A percentile compares a stretch with the other conserved stretches of the same genome.
Conservation (phyloP, 2,329 filamentous ascomycete species). For the Metarhizium robertsii region DNA sequence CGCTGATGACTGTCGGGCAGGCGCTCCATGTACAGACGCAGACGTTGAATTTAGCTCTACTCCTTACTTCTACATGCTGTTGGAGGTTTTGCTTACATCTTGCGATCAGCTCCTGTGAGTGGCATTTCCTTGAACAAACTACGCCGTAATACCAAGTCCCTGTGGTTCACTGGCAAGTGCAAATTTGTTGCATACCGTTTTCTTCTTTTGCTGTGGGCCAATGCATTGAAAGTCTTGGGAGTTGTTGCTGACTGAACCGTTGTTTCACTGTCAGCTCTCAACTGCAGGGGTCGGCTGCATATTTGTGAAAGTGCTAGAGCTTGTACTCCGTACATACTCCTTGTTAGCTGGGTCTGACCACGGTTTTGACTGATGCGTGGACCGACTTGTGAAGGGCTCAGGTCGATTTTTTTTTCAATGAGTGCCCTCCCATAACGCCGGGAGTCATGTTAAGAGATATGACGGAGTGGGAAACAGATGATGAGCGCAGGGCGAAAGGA, state of each 20-base stretch:
- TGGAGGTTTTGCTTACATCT: neutral
- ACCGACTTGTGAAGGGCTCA: neutral
- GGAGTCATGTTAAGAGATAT: constrained; percentile 24
- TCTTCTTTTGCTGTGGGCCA: neutral
- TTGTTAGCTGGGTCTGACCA: constrained; percentile 1
- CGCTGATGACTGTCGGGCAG: neutral
- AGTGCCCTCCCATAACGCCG: neutral
- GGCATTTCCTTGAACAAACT: neutral
- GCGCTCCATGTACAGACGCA: too few relatives aligned
- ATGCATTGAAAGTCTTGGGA: neutral
- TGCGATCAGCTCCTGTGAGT: neutral
- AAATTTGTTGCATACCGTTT: neutral
- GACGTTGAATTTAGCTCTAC: neutral
- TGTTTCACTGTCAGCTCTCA: constrained; percentile 4
- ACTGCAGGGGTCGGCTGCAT: constrained; percentile 11
- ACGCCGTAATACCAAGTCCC: neutral
- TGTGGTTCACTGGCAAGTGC: neutral
- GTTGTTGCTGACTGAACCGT: neutral
- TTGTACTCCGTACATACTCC: neutral
- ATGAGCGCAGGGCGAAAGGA: constrained; percentile 44
- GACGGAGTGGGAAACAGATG: constrained; percentile 53
- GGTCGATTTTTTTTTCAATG: neutral
- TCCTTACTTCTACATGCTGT: neutral
- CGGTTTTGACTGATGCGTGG: constrained; percentile 1
- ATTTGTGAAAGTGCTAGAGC: neutral